Evolutionary conservation across 805 yeast species (phyloP), one percentile per base, ranked within the genome.

Genomic region (Kodamaea jinghongensis): DNA sequence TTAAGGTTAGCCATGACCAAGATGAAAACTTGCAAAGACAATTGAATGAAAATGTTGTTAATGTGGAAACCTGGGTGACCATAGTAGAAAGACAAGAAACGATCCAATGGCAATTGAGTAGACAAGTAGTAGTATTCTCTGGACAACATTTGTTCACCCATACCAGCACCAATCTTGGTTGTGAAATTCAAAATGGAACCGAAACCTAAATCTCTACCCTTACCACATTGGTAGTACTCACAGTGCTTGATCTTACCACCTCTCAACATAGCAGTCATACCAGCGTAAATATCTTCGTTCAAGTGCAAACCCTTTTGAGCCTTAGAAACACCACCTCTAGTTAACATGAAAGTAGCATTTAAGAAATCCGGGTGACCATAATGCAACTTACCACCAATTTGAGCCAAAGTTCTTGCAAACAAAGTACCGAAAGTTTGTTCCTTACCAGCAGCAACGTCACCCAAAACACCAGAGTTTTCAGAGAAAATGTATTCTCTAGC

Each of bases 391-490:
- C 90, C 93, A 58, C 93, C 93, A 59, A 85, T 76, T 67, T 83
- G 88, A 46, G 91, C 83, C 54, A 85, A 70, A 16, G 93, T 85
- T 72, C 95, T 76, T 9, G 93, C 86, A 55, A 83, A 85, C 51
- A 85, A 67, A 0, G 95, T 85, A 68, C 95, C 95, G 58, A 85
- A 85, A 41, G 93, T 84, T 65, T 85, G 95, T 70, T 85, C 95
- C 61, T 85, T 85, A 66, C 93, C 93, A 34, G 95, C 95, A 38
- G 95, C 95, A 57, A 85, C 84, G 68, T 85, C 95, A 70, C 93
- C 95, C 39, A 85, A 69, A 49, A 85, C 79, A 64, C 95, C 95
- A 45, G 87, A 76, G 68, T 83, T 85, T 65, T 85, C 93, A 39
- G 91, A 83, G 76, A 85, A 85, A 55, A 85, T 84, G 61, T 85